phyloP scores from a whole-genome alignment of 1,284 basidiomycete genomes.

The Dichomitus squalens region DNA sequence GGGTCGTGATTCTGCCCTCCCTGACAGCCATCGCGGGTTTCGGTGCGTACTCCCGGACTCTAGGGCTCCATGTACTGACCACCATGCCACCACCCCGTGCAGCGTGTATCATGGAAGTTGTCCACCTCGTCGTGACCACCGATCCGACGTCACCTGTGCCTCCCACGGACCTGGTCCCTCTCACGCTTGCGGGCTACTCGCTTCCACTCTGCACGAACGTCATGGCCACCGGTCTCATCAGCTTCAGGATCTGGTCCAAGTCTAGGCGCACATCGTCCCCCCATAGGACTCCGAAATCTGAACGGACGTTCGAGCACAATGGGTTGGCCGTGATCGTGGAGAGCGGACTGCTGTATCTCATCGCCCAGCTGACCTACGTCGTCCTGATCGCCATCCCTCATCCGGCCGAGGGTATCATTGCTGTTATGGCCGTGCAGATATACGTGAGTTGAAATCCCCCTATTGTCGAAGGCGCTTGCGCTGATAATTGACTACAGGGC shows the following conservation, averaged over 20 bases:
- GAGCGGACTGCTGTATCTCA: constrained; percentile 42
- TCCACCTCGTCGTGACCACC: constrained; percentile 5
- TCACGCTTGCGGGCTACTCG: constrained; percentile 31
- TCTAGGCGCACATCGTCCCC: constrained; percentile 8
- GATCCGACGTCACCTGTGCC: constrained; percentile 4
- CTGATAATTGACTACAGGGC: constrained; percentile 12
- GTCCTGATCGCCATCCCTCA: constrained; percentile 37
- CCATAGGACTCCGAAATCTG: neutral
- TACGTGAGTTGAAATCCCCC: constrained; percentile 34
- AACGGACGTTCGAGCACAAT: neutral
- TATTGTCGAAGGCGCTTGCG: neutral
- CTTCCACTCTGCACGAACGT: constrained; percentile 43
- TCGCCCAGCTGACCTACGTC: constrained; percentile 42
- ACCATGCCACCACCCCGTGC: neutral
- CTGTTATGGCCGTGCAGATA: constrained; percentile 40
- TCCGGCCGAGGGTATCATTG: constrained; percentile 39
- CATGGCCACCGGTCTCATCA: constrained; percentile 42
- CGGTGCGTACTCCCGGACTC: constrained; percentile 26
- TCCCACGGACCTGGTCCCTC: constrained; percentile 5
- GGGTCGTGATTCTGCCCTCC: constrained; percentile 34
- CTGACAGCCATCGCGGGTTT: constrained; percentile 36
- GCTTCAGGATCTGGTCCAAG: constrained; percentile 38
- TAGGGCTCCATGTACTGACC: neutral
- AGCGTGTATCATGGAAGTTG: constrained; percentile 10
- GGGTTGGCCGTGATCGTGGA: constrained; percentile 38